Evolutionary conservation across 2,329 filamentous ascomycete genomes (phyloP).

Genomic region (Xylaria digitata): DNA sequence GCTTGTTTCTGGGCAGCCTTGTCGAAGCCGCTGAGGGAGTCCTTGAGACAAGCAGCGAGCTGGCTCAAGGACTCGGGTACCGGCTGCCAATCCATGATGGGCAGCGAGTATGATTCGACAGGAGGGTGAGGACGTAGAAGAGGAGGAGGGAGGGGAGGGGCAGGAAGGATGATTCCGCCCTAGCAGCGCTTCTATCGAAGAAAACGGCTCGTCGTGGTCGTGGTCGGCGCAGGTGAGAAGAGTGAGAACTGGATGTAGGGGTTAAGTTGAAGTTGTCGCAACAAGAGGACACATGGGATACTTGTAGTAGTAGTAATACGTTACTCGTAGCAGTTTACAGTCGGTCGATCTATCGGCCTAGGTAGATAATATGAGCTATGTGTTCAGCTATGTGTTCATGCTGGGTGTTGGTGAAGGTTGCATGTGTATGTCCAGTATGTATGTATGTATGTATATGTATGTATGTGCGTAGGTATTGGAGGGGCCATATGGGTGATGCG

Average conservation of each 20-base stretch:
- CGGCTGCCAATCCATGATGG: slow-evolving; percentile 91
- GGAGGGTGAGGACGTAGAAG: slow-evolving; percentile 15
- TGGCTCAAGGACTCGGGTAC: slow-evolving; percentile 87
- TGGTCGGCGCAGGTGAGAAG: slow-evolving; percentile 23
- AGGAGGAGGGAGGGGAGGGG: slow-evolving; percentile 1
- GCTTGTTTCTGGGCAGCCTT: slow-evolving; percentile 86
- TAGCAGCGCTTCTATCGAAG: slow-evolving; percentile 7
- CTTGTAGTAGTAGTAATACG: slow-evolving; percentile 2
- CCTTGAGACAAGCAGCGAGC: slow-evolving; percentile 87
- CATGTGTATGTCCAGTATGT: background rate
- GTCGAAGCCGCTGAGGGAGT: slow-evolving; percentile 89
- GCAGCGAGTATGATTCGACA: slow-evolving; percentile 35
- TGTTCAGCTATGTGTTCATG: slow-evolving; percentile 4
- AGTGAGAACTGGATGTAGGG: background rate
- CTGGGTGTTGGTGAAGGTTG: slow-evolving; percentile 10
- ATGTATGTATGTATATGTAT: background rate
- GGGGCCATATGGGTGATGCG: slow-evolving; percentile 26
- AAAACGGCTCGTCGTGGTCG: slow-evolving; percentile 6
- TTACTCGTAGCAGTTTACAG: slow-evolving; percentile 6
- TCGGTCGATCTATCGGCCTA: background rate
- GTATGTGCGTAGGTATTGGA: slow-evolving; percentile 15
- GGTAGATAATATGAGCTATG: background rate
- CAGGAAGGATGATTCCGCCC: background rate
- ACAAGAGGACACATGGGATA: slow-evolving; percentile 23
- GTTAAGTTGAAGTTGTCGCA: slow-evolving; percentile 30